Evolutionary conservation across 2,329 filamentous ascomycete species (phyloP).

Genomic region (Alternaria arborescens): DNA sequence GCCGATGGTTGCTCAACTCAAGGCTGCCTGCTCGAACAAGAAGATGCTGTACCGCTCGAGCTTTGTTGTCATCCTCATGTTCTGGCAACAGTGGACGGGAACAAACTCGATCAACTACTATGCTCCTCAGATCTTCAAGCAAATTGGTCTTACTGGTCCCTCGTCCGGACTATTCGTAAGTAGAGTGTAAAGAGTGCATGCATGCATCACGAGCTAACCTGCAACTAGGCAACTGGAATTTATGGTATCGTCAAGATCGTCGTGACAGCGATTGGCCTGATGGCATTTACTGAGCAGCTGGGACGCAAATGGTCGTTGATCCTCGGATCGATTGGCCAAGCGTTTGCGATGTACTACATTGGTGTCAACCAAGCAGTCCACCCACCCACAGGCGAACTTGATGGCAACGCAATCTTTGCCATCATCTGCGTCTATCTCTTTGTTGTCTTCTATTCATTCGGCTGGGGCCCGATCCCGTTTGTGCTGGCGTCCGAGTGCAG

Average conservation of each 20-base stretch:
- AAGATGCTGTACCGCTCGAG: constrained; percentile 53
- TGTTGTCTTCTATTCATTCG: constrained; percentile 58
- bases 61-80: constrained; percentile 56
- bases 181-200: background rate
- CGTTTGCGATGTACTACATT: constrained; percentile 54
- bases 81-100: constrained; percentile 54
- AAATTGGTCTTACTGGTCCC: constrained; percentile 51
- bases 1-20: constrained; percentile 50
- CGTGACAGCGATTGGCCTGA: constrained; percentile 54
- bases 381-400: constrained; percentile 45
- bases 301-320: constrained; percentile 57
- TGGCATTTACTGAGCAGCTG: constrained; percentile 57
- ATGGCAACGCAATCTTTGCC: constrained; percentile 53
- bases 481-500: constrained; percentile 55
- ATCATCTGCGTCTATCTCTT: constrained; percentile 63
- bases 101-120: constrained; percentile 53
- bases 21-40: constrained; percentile 49
- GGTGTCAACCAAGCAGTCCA: constrained; percentile 47
- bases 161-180: constrained; percentile 56
- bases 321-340: constrained; percentile 54
- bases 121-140: constrained; percentile 55
- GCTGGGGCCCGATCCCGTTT: constrained; percentile 58
- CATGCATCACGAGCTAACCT: constrained; percentile 8
- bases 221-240: constrained; percentile 32
- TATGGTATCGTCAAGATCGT: constrained; percentile 59